These are phyloP conservation scores for Aspergillus hiratsukae DNA, from an alignment of 2,329 filamentous ascomycete species.

Conservation along the genomic window DNA sequence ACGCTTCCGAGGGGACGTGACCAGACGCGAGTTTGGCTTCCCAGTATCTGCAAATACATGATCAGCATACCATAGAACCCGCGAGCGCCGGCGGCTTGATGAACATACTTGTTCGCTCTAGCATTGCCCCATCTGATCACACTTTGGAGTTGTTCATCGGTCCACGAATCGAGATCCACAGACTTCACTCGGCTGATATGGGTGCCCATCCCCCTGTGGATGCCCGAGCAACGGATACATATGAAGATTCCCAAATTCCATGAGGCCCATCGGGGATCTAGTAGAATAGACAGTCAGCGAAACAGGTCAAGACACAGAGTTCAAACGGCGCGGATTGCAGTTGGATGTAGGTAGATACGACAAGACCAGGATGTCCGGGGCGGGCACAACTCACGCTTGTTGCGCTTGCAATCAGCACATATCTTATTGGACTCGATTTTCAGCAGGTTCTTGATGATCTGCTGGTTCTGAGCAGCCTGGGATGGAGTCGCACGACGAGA, in stretches of 20 bases:
- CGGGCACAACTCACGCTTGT: slow-evolving; percentile 69
- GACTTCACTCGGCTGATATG: slow-evolving; percentile 98
- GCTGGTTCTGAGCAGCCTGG: slow-evolving; percentile 86
- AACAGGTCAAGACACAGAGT: background rate
- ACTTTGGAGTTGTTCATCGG: slow-evolving; percentile 93
- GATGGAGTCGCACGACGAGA: slow-evolving; percentile 64
- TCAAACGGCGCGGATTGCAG: background rate
- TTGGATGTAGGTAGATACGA: background rate
- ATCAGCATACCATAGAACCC: slow-evolving; percentile 7
- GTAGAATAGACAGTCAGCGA: slow-evolving; percentile 13
- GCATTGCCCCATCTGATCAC: slow-evolving; percentile 94
- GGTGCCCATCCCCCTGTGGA: slow-evolving; percentile 97
- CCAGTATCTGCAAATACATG: slow-evolving; percentile 61
- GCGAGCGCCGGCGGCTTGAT: slow-evolving; percentile 4
- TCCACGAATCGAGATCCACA: slow-evolving; percentile 97
- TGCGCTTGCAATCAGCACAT: slow-evolving; percentile 97
- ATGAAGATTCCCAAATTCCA: slow-evolving; percentile 98
- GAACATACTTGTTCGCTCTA: slow-evolving; percentile 81
- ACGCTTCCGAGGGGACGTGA: slow-evolving; percentile 86
- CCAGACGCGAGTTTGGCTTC: slow-evolving; percentile 88
- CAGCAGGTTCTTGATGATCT: slow-evolving; percentile 88
- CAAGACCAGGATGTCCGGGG: slow-evolving; percentile 7
- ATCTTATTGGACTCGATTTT: slow-evolving; percentile 95
- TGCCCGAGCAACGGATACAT: slow-evolving; percentile 97
- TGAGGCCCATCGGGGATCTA: slow-evolving; percentile 96